phyloP scores from a whole-genome alignment of 352 stramenopile genomes.

The Pythium inflatum region DNA sequence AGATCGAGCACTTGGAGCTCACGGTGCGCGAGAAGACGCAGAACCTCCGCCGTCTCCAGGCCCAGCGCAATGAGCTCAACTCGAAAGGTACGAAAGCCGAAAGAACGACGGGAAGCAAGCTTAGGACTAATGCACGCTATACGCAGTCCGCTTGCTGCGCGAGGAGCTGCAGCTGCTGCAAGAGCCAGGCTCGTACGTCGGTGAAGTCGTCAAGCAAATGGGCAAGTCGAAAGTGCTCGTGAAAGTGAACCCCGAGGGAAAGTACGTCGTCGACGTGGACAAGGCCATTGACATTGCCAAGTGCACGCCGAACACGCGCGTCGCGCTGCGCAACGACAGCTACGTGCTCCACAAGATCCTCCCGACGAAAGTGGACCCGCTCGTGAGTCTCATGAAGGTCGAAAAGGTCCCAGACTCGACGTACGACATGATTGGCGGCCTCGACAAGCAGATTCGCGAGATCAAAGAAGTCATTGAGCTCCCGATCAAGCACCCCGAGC shows the following conservation, averaged over 20 bases:
- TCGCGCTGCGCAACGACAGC: conserved; percentile 98
- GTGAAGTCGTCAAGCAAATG: conserved; percentile 99
- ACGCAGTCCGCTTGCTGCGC: conserved; percentile 94
- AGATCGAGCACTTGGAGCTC: conserved; percentile 95
- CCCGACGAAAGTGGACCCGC: conserved; percentile 96
- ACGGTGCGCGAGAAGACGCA: conserved; percentile 94
- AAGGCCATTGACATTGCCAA: conserved; percentile 96
- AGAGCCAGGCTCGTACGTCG: conserved; percentile 98
- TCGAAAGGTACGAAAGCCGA: conserved; percentile 91
- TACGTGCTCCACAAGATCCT: conserved; percentile 99
- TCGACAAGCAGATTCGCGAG: conserved; percentile 98
- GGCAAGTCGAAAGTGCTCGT: conserved; percentile 99
- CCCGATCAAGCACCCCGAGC: conserved; percentile 97
- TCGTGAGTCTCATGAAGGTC: conserved; percentile 96
- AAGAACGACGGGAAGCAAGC: not conserved
- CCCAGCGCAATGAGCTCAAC: conserved; percentile 99
- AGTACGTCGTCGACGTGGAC: conserved; percentile 99
- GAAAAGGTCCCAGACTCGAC: conserved; percentile 99
- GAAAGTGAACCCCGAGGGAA: conserved; percentile 99
- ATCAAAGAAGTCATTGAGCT: conserved; percentile 98
- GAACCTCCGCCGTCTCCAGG: conserved; percentile 98
- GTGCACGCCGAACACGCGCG: conserved; percentile 98
- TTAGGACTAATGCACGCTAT: too few relatives aligned
- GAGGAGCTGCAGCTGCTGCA: conserved; percentile 99
- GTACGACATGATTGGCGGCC: conserved; percentile 99